Base-by-base conservation (phyloP, 148 eudicot genomes). In the Euryodendron excelsum region DNA sequence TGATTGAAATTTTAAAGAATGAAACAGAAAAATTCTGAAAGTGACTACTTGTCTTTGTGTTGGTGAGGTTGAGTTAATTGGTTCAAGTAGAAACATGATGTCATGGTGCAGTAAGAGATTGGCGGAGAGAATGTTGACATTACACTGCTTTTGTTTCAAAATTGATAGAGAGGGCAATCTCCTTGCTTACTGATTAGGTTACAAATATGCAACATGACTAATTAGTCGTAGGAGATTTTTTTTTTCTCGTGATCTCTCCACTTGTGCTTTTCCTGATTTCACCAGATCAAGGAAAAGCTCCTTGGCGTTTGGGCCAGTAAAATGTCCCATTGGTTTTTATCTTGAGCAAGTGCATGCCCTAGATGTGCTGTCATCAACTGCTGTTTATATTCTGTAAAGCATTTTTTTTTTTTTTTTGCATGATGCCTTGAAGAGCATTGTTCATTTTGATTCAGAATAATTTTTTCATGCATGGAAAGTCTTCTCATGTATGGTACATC, bases 101-200 rank as follows among this genome's bases (percentile, higher is more conserved):
- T 52, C 36, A 34, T 41, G 31, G 18, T 55, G 65, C 50, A 36
- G 33, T 58, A 25, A 73, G 48, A 68, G 7, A 41, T 8, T 20
- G 3, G 68, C 23, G 10, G 65, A 33, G 10, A 34, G 8, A 47
- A 5, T 23, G 23, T 34, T 25, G 7, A 59, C n/a, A 17, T 27
- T 25, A 34, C 7, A 39, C 33, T 58, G 50, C 65, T 55, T n/a
- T 73, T 13, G 12, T 33, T 48, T 34, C 17, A 15, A n/a, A n/a
- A 4, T 59, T 18, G 31, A 23, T 18, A 14, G 33, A 36, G 60
- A 48, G 37, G 25, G 47, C 18, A 17, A 37, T 53, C 31, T 13
- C 64, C 60, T 74, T 74, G 66, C 52, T 36, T 34, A 21, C 69
- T 74, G 63, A 56, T 56, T 36, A 37, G 52, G 25, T 73, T 41